Evolutionary conservation across 164 flowering plant species (phyloP), one percentile per base, ranked within the genome.

Genomic region (Hamamelis virginiana): DNA sequence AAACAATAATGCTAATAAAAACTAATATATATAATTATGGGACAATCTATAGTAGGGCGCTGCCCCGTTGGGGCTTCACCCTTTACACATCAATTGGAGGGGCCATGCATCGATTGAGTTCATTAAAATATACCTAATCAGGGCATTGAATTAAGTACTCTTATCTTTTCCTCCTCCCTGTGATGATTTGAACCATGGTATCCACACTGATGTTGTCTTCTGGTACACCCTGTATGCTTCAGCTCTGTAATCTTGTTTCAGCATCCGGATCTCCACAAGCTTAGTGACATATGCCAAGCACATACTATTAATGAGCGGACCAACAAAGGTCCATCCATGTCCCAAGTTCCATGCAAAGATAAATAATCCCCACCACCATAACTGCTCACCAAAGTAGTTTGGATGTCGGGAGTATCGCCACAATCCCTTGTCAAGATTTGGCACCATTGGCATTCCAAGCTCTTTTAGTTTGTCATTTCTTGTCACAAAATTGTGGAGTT

Each of bases 351-450:
- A 92, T 16, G 85, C 90, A 70, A 87, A 89, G 23, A 92, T 66
- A 26, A 68, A 90, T 52, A 94, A 73, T 50, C 98, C 98, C 98
- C 98, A 94, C 97, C 98, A 94, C 98, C 98, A 94, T 62, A 94
- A 69, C 74, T 92, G 98, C 88, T 94, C 98, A 18, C 98, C 98
- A 57, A 94, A 84, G 80, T 94, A 94, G 77, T 92, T 94, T 1
- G 98, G 97, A 74, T 91, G 98, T 16, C 97, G 78, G 0, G 94
- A 94, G 71, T 89, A 94, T 15, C 67, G 62, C 98, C 98, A 94
- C 59, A 94, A 69, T 23, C 98, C 97, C 60, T 67, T 60, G 19
- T 92, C 91, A 65, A 94, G 91, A 74, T 64, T 83, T 33, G 77
- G 80, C 59, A 86, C 78, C 27, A 64, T 21, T 0, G 91, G 82